These are phyloP conservation scores for Lepiota brunneoincarnata DNA, from an alignment of 768 basidiomycete genomes.

Conservation along the genomic window DNA sequence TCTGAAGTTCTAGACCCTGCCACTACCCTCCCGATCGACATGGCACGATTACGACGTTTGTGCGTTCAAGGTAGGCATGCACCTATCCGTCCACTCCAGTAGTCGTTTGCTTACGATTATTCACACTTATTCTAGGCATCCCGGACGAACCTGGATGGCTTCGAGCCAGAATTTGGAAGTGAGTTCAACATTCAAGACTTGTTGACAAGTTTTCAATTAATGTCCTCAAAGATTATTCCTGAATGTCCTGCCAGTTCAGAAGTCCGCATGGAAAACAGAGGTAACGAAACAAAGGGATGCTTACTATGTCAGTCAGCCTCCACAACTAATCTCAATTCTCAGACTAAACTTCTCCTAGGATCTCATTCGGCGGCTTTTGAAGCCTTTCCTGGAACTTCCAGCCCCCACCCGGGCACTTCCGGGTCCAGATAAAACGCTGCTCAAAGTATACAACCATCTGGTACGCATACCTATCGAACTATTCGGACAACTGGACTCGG, in stretches of 20 bases:
- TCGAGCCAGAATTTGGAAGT: slow-evolving; percentile 79
- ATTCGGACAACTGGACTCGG: slow-evolving; percentile 48
- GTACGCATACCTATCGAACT: slow-evolving; percentile 50
- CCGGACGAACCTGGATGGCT: slow-evolving; percentile 75
- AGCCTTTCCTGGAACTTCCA: slow-evolving; percentile 46
- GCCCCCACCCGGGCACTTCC: slow-evolving; percentile 35
- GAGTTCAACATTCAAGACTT: slow-evolving; percentile 20
- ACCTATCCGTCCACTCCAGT: background rate
- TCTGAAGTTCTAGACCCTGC: slow-evolving; percentile 60
- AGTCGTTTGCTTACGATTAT: no score
- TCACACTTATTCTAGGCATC: slow-evolving; percentile 45
- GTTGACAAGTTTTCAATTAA: background rate
- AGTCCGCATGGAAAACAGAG: slow-evolving; percentile 58
- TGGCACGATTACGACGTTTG: slow-evolving; percentile 50
- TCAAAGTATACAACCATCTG: slow-evolving; percentile 53
- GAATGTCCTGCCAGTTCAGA: slow-evolving; percentile 56
- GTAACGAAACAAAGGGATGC: slow-evolving; percentile 58
- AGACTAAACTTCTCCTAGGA: slow-evolving; percentile 40
- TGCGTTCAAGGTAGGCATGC: slow-evolving; percentile 55
- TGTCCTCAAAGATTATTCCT: slow-evolving; percentile 50
- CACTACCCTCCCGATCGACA: slow-evolving; percentile 49
- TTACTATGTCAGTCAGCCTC: slow-evolving; percentile 59
- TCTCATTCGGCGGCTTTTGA: slow-evolving; percentile 61
- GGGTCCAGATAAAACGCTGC: slow-evolving; percentile 43
- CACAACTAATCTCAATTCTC: background rate